phyloP scores from a whole-genome alignment of 129 eudicot species.

The Glebionis coronaria region DNA sequence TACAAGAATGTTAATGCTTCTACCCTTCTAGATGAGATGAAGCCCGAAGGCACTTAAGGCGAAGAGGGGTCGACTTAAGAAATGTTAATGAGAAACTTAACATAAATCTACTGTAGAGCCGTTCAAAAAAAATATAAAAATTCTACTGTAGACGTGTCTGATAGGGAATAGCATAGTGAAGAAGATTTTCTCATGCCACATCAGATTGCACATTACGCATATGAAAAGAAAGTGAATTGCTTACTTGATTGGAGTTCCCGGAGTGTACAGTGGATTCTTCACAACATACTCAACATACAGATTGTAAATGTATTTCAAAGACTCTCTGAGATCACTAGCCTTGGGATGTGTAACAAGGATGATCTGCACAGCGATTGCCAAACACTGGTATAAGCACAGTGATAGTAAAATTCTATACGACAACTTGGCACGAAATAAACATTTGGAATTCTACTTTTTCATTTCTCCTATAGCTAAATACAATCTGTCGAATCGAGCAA shows the following conservation, averaged over 20 bases:
- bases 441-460: background rate
- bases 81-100: no score
- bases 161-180: background rate
- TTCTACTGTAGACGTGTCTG: background rate
- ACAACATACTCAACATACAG: conserved; percentile 98
- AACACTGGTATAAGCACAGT: background rate
- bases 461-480: background rate
- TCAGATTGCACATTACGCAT: background rate
- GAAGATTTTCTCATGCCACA: background rate
- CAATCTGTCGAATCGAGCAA: conserved; percentile 5
- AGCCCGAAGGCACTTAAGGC: no score
- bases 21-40: no score
- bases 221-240: conserved; percentile 15
- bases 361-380: conserved; percentile 43
- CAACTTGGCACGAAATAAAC: background rate
- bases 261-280: conserved; percentile 94
- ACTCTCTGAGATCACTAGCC: conserved; percentile 93
- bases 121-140: no score
- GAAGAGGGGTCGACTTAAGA: no score
- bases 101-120: no score
- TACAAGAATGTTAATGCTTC: no score
- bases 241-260: conserved; percentile 89
- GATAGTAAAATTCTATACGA: conserved; percentile 10
- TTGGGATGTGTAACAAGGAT: conserved; percentile 92
- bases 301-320: conserved; percentile 90